Percentiles rank a stretch among this genome's conserved stretches.
Evolutionary conservation across 345 rosid genomes (phyloP).

Genomic region (Jatropha curcas): DNA sequence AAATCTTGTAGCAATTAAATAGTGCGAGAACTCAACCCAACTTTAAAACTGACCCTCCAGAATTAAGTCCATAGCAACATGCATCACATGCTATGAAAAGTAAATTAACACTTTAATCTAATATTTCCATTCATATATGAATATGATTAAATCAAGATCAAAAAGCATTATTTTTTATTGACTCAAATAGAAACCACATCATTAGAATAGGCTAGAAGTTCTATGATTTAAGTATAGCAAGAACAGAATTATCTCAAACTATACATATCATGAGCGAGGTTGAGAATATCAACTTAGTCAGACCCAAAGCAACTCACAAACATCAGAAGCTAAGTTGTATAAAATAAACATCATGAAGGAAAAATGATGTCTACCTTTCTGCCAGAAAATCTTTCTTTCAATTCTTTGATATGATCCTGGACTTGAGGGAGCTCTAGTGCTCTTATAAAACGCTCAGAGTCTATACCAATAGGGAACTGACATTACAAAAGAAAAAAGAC

Average conservation of each 20-base stretch:
- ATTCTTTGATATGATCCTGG: slow-evolving; percentile 73
- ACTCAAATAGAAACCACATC: too few relatives aligned
- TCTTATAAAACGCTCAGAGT: slow-evolving; percentile 77
- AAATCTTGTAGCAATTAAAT: too few relatives aligned
- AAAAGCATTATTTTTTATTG: too few relatives aligned
- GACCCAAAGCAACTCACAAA: not conserved
- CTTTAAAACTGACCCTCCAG: too few relatives aligned
- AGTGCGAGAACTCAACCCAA: too few relatives aligned
- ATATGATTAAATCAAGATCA: not conserved
- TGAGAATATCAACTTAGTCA: not conserved
- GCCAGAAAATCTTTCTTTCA: slow-evolving; percentile 91
- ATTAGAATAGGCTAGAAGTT: too few relatives aligned
- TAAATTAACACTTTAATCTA: too few relatives aligned
- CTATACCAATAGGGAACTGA: slow-evolving; percentile 99
- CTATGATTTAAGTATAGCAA: too few relatives aligned
- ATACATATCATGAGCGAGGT: not conserved
- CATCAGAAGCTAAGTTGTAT: not conserved
- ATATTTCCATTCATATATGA: not conserved
- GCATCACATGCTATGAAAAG: too few relatives aligned
- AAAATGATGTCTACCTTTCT: slow-evolving; percentile 58
- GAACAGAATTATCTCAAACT: too few relatives aligned
- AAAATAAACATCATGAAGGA: not conserved
- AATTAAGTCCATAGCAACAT: too few relatives aligned
- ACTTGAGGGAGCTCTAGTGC: slow-evolving; percentile 70
- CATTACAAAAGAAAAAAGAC: slow-evolving; percentile 22